These are phyloP conservation scores for Persicaria maculosa DNA, from an alignment of 148 eudicot genomes.

Conservation along the genomic window DNA sequence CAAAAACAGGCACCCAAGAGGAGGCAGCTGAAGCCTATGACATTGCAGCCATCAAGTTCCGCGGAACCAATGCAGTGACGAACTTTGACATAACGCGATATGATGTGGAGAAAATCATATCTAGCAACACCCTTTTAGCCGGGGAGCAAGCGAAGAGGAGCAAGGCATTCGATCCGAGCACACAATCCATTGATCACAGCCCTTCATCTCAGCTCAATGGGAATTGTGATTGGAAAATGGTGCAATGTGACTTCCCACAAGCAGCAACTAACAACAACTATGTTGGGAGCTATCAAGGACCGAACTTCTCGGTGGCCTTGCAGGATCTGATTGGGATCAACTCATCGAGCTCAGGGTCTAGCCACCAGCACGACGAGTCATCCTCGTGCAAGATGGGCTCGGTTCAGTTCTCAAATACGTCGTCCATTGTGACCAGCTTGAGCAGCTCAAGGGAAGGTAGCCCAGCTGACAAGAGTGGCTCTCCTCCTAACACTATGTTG, in stretches of 20 bases:
- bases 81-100: conserved; percentile 74
- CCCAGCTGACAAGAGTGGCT: conserved; percentile 35
- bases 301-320: conserved; percentile 4
- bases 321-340: conserved; percentile 2
- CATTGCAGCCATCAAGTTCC: conserved; percentile 83
- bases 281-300: not conserved
- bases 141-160: conserved; percentile 66
- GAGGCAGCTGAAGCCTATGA: conserved; percentile 99
- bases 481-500: conserved; percentile 13
- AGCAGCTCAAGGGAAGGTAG: conserved; percentile 72
- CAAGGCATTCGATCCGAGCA: conserved; percentile 25
- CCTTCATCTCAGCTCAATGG: not conserved
- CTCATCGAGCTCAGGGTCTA: conserved; percentile 4
- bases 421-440: conserved; percentile 64
- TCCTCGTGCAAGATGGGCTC: conserved; percentile 15
- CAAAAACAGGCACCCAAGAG: conserved; percentile 72
- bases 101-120: conserved; percentile 81
- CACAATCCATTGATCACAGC: not conserved
- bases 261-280: not conserved
- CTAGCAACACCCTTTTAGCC: conserved; percentile 66
- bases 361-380: no score
- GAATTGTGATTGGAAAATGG: conserved; percentile 14
- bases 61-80: conserved; percentile 77
- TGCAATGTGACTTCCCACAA: conserved; percentile 1
- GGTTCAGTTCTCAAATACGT: conserved; percentile 36